phyloP scores from a whole-genome alignment of 2,329 filamentous ascomycete species.

The Leptographium lundbergii region DNA sequence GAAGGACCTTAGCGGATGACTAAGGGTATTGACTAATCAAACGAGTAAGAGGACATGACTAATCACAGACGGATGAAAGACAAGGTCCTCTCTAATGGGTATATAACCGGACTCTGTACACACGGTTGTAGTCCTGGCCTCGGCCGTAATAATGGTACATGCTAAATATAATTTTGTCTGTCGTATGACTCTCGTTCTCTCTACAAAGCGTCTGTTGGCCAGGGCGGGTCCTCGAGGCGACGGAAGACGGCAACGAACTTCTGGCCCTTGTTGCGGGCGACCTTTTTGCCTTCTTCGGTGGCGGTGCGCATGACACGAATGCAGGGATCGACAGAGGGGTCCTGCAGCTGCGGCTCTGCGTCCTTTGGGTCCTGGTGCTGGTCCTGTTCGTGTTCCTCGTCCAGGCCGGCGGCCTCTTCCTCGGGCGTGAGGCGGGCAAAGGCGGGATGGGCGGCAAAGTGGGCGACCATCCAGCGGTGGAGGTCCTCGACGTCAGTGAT shows the following conservation, averaged over 20 bases:
- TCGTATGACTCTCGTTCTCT: not conserved
- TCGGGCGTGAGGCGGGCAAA: slow-evolving; percentile 60
- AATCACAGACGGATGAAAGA: not conserved
- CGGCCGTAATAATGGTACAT: not conserved
- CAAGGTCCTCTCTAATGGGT: not conserved
- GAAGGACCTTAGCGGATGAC: too few species aligned
- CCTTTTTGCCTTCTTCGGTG: slow-evolving; percentile 97
- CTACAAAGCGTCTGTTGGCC: slow-evolving; percentile 27
- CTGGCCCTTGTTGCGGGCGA: slow-evolving; percentile 74
- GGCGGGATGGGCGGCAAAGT: slow-evolving; percentile 64
- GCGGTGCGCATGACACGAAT: slow-evolving; percentile 64
- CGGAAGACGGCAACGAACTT: slow-evolving; percentile 88
- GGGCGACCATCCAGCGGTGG: slow-evolving; percentile 83
- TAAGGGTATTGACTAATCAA: too few species aligned
- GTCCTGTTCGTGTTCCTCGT: not conserved
- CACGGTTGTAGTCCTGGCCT: not conserved
- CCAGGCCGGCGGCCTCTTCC: slow-evolving; percentile 36
- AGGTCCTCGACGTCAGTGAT: slow-evolving; percentile 96
- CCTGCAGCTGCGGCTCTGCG: too few species aligned
- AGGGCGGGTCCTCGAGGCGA: slow-evolving; percentile 66
- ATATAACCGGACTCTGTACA: not conserved
- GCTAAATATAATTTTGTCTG: not conserved
- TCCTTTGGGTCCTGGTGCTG: slow-evolving; percentile 8
- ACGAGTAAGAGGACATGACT: too few species aligned
- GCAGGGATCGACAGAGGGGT: slow-evolving; percentile 53